Conservation (phyloP, 106 monocot genomes). For the Cymbidium sinense region DNA sequence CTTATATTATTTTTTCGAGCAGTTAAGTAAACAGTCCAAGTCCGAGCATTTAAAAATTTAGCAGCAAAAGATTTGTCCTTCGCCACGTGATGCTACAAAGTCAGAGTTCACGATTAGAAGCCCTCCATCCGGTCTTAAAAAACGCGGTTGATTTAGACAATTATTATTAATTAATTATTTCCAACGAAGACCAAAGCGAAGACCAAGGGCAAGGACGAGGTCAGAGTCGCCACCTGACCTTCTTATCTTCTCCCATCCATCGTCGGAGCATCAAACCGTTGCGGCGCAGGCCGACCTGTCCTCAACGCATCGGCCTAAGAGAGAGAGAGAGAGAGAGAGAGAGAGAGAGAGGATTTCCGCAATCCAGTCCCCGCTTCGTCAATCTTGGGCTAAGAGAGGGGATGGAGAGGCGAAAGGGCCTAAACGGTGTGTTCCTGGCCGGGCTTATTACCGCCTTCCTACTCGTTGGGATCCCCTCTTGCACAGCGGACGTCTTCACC, state of each 20-base stretch:
- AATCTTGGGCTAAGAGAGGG: background rate
- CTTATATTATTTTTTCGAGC: no score
- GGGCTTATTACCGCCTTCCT: background rate
- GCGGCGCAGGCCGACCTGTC: background rate
- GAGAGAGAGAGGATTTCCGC: background rate
- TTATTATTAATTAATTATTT: no score
- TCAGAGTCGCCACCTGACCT: background rate
- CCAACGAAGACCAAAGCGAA: background rate
- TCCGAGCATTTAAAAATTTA: no score
- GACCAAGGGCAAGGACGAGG: no score
- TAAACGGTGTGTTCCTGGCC: background rate
- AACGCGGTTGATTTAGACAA: no score
- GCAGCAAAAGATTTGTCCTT: no score
- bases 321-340: background rate
- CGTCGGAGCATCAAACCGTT: background rate
- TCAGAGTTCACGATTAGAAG: no score
- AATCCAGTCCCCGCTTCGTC: background rate
- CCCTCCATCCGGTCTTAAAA: no score
- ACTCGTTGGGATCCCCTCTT: background rate
- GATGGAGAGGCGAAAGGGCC: background rate
- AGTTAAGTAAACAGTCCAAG: no score
- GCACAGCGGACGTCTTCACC: constrained; percentile 12
- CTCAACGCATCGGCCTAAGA: background rate
- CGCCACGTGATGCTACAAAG: no score
- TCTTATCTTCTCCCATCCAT: background rate